Base-by-base conservation (phyloP, 208 protist species). In the Trypanosoma melophagium region DNA sequence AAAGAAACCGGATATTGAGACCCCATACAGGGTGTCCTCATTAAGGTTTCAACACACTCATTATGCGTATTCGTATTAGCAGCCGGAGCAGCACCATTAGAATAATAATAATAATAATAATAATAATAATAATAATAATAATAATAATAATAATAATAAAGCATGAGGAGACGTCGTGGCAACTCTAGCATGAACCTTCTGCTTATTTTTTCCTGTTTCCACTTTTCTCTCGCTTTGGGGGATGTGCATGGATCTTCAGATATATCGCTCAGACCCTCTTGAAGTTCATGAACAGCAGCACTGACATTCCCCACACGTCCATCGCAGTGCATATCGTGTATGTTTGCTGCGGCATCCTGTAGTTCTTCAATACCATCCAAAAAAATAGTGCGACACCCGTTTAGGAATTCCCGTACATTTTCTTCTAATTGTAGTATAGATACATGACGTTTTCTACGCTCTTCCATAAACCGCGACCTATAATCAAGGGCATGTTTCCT, bases 301-400 rank as follows among this genome's bases (percentile, higher is more conserved):
- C 31, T 17, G 12, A 12, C 13, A 13, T 57, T 49, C 7, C n/a
- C 14, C 40, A 66, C 0, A 38, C 10, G 44, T 21, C 28, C 21
- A 3, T 35, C 50, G 9, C 41, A 14, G 16, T 55, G 35, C 28
- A 54, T 57, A 2, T 66, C 60, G 40, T 52, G 50, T n/a, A 68
- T 49, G 7, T 24, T 31, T 28, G 31, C 53, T 38, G 51, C 63
- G 8, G 40, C 17, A 21, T 50, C 14, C 17, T 52, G 17, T 5
- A 68, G 24, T 35, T 50, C 28, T 31, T 53, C 13, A 28, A 68
- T 60, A 35, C 41, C 53, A 16, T 50, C 53, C 17, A 51, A 7
- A 50, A 68, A 68, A 16, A 24, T 10, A 38, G 22, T 21, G 0
- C 52, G 53, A 40, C 54, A 17, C n/a, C 47, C 24, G 4, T 66